Evolutionary conservation across 78 protist genomes (phyloP).

Genomic region (Protostelium mycophagum): DNA sequence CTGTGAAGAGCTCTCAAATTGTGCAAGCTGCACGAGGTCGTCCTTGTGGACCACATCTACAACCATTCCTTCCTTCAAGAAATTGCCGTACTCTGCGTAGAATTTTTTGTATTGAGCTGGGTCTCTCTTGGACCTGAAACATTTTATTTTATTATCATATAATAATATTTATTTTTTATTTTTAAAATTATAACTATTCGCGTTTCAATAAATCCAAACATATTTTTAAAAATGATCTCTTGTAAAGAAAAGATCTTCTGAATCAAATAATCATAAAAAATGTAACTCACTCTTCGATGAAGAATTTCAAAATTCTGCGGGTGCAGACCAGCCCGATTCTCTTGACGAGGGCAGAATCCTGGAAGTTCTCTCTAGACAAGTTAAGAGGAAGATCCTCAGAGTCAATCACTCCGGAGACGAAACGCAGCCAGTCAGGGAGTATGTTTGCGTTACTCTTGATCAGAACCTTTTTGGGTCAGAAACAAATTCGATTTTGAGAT

Average conservation of each 20-base stretch:
- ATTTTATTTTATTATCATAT: too few relatives aligned
- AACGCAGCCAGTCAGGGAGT: slow-evolving; percentile 90
- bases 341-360: slow-evolving; percentile 78
- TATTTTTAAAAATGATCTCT: neutral
- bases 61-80: slow-evolving; percentile 22
- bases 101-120: slow-evolving; percentile 48
- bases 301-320: slow-evolving; percentile 51
- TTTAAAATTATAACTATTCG: too few relatives aligned
- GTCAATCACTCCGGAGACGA: slow-evolving; percentile 87
- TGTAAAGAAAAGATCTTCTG: neutral
- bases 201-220: neutral
- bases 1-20: neutral
- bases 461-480: slow-evolving; percentile 49
- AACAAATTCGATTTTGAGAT: too few relatives aligned
- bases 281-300: slow-evolving; percentile 15
- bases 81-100: slow-evolving; percentile 65
- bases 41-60: neutral
- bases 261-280: neutral
- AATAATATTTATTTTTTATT: too few relatives aligned
- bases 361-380: slow-evolving; percentile 86
- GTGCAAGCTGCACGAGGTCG: neutral
- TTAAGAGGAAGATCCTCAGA: slow-evolving; percentile 92
- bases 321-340: slow-evolving; percentile 32
- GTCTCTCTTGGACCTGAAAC: slow-evolving; percentile 47
- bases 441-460: slow-evolving; percentile 71